phyloP scores from a whole-genome alignment of 1,139 yeast species.

The Zygosaccharomyces sapae region DNA sequence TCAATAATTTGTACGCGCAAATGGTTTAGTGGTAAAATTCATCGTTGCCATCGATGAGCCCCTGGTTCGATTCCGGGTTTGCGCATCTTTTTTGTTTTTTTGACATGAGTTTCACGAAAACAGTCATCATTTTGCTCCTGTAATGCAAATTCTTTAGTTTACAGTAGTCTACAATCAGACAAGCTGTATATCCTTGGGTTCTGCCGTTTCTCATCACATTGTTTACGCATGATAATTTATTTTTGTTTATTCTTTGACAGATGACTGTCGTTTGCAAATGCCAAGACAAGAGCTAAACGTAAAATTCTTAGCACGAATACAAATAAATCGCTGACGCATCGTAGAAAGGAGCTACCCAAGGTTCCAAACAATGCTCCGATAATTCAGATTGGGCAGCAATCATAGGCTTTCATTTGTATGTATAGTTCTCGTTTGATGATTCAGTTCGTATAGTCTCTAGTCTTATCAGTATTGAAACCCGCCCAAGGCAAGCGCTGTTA shows the following conservation, averaged over 20 bases:
- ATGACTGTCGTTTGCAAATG: background rate
- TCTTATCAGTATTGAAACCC: background rate
- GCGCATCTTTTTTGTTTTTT: constrained; percentile 13
- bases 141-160: too few relatives aligned
- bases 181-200: too few relatives aligned
- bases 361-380: too few relatives aligned
- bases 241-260: background rate
- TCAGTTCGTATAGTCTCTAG: too few relatives aligned
- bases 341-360: too few relatives aligned
- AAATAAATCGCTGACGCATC: too few relatives aligned
- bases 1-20: constrained; percentile 10
- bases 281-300: background rate
- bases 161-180: too few relatives aligned
- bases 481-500: background rate
- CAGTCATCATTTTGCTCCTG: background rate
- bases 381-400: too few relatives aligned
- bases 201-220: too few relatives aligned
- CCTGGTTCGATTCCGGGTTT: constrained; percentile 24
- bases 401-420: background rate
- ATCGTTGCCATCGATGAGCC: constrained; percentile 23
- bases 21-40: constrained; percentile 23
- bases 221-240: too few relatives aligned
- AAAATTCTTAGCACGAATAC: too few relatives aligned
- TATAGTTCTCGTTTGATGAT: too few relatives aligned
- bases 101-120: background rate